These are phyloP conservation scores for Mrakiaceae sp. DNA, from an alignment of 1,284 basidiomycete species.

Conservation along the genomic window DNA sequence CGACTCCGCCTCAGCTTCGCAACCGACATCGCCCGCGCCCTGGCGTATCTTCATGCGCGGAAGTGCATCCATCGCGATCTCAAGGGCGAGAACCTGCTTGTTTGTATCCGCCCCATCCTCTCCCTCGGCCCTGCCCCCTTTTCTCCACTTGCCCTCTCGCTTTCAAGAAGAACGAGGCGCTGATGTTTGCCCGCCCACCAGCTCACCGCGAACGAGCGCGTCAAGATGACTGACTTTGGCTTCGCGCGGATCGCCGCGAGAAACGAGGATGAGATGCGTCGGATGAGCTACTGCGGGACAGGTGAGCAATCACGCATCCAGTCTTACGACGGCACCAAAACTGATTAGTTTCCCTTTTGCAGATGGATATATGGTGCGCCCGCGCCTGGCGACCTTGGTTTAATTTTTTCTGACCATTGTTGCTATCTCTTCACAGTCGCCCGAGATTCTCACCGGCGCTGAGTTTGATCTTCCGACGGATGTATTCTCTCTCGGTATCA, in stretches of 20 bases:
- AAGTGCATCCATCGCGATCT: slow-evolving; percentile 62
- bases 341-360: neutral
- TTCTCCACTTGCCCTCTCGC: too few species aligned
- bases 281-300: slow-evolving; percentile 92
- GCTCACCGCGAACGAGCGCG: slow-evolving; percentile 74
- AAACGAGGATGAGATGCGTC: slow-evolving; percentile 77
- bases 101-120: neutral
- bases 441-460: slow-evolving; percentile 82
- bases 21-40: slow-evolving; percentile 80
- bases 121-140: too few species aligned
- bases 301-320: slow-evolving; percentile 69
- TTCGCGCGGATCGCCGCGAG: slow-evolving; percentile 76
- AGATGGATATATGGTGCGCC: neutral
- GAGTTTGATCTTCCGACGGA: slow-evolving; percentile 90
- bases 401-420: neutral
- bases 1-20: slow-evolving; percentile 83
- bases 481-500: slow-evolving; percentile 86
- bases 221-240: slow-evolving; percentile 92
- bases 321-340: too few species aligned
- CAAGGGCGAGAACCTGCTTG: slow-evolving; percentile 93
- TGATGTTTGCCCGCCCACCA: neutral
- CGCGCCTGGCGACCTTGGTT: neutral
- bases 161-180: neutral
- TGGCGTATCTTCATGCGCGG: slow-evolving; percentile 93
- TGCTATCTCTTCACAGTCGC: slow-evolving; percentile 35